Conservation (phyloP, 345 rosid species). For the Microthlaspi erraticum region DNA sequence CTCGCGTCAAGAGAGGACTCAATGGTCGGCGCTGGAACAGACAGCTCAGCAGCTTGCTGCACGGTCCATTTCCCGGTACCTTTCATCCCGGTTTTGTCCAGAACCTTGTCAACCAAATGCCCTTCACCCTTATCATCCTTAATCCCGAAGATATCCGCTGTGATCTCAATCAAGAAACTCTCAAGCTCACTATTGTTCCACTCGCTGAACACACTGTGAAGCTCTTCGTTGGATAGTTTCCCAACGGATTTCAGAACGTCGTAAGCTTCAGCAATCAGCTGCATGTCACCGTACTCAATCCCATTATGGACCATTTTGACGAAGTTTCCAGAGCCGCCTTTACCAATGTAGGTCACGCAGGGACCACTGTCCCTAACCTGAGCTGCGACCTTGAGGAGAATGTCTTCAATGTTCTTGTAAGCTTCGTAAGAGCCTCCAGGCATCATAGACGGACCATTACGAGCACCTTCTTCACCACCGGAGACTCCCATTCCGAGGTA, state of each 20-base stretch:
- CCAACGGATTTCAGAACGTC: slow-evolving; percentile 89
- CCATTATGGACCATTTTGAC: slow-evolving; percentile 98
- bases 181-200: slow-evolving; percentile 97
- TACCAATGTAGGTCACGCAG: slow-evolving; percentile 85
- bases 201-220: slow-evolving; percentile 67
- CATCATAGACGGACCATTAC: slow-evolving; percentile 93
- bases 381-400: slow-evolving; percentile 93
- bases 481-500: slow-evolving; percentile 99
- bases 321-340: slow-evolving; percentile 94
- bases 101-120: slow-evolving; percentile 84
- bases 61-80: slow-evolving; percentile 99
- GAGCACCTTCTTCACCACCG: slow-evolving; percentile 98
- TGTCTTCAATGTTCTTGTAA: slow-evolving; percentile 83
- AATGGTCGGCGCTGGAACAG: slow-evolving; percentile 93
- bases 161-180: slow-evolving; percentile 94
- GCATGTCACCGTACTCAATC: slow-evolving; percentile 97
- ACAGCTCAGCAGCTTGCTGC: slow-evolving; percentile 96
- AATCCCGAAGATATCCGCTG: slow-evolving; percentile 86
- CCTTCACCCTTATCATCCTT: slow-evolving; percentile 91
- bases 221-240: slow-evolving; percentile 84
- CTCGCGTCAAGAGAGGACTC: slow-evolving; percentile 89
- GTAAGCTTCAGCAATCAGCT: slow-evolving; percentile 91
- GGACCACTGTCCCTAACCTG: slow-evolving; percentile 95
- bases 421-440: slow-evolving; percentile 95
- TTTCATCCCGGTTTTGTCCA: slow-evolving; percentile 98